A percentile compares a stretch with the other conserved stretches of the same genome.
These are phyloP conservation scores for Chaetomiaceae sp. DNA, from an alignment of 2,329 filamentous ascomycete genomes.

Conservation along the genomic window DNA sequence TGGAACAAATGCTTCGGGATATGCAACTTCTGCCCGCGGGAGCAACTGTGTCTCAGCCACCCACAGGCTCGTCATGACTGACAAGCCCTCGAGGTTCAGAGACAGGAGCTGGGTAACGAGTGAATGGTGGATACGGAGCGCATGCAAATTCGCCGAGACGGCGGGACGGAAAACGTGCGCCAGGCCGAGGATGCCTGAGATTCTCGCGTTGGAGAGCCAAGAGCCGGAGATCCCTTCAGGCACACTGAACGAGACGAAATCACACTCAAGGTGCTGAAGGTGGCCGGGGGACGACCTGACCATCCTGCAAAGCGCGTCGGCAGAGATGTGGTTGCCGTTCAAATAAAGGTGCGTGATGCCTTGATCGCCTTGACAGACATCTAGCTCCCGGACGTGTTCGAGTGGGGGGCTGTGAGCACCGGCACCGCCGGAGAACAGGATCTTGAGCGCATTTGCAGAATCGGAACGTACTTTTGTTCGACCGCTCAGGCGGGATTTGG, in stretches of 20 bases:
- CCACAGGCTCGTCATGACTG: conserved; percentile 32
- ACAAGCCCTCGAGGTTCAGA: conserved; percentile 34
- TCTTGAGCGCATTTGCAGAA: conserved; percentile 29
- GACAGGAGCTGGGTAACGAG: conserved; percentile 50
- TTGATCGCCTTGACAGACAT: conserved; percentile 23
- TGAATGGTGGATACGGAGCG: conserved; percentile 53
- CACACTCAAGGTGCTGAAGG: conserved; percentile 48
- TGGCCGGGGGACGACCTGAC: conserved; percentile 39
- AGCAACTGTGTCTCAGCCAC: conserved; percentile 42
- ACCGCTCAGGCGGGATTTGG: conserved; percentile 33
- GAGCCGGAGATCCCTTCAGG: conserved; percentile 10
- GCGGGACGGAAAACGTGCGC: conserved; percentile 47
- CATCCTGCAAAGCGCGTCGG: conserved; percentile 37
- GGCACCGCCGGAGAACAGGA: conserved; percentile 24
- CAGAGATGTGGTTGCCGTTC: conserved; percentile 44
- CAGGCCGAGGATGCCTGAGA: conserved; percentile 41
- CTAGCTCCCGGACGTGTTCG: conserved; percentile 18
- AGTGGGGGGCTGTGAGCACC: conserved; percentile 11
- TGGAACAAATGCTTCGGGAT: conserved; percentile 44
- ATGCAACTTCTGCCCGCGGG: conserved; percentile 39
- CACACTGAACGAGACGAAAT: conserved; percentile 32
- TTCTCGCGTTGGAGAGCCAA: conserved; percentile 28
- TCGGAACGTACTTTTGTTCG: conserved; percentile 28
- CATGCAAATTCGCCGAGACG: conserved; percentile 46
- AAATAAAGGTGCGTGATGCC: conserved; percentile 51